Evolutionary conservation across 805 yeast genomes (phyloP), one percentile per base, ranked within the genome.

Genomic region (Candida cerambycidarum): DNA sequence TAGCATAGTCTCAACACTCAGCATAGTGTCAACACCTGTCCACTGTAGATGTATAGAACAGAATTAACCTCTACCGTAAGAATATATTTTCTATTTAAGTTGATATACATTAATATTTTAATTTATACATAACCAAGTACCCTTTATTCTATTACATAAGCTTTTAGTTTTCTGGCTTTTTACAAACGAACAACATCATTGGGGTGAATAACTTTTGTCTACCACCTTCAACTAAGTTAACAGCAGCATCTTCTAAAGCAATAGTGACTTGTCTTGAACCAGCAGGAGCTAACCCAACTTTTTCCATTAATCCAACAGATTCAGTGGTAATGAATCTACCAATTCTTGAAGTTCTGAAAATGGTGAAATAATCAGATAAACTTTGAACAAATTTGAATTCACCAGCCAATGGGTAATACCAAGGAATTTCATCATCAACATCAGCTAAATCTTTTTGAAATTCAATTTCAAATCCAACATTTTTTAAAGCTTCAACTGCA

Each of bases 371-470:
- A 66, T 93, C 99, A 45, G 80, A 73, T 13, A 88, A 43, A 40
- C 82, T 72, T 72, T 90, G 97, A 42, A 87, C 78, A 69, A 87
- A 84, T 69, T 79, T 85, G 87, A 89, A 83, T 55, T 92, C 96
- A 60, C 99, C 99, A 49, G 93, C 77, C 60, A 93, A 78, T 57
- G 99, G 99, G 65, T 89, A 89, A 73, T 86, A 93, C 99, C 99
- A 93, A 55, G 99, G 99, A 51, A 93, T 78, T 39, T 77, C 86
- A 61, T 88, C 97, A 48, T 78, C 80, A 33, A 71, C 66, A 50
- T 83, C 87, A 43, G 98, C 97, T 60, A 93, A 75, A 64, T 93
- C 99, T 55, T 75, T 73, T 65, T 80, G 80, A 61, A 78, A 78
- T 58, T 78, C 77, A 52, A 93, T 71, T 56, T 87, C 84, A 63